Percentiles rank a stretch among this genome's conserved stretches.
Conservation (phyloP, 1,139 yeast genomes). For the Scheffersomyces titani region DNA sequence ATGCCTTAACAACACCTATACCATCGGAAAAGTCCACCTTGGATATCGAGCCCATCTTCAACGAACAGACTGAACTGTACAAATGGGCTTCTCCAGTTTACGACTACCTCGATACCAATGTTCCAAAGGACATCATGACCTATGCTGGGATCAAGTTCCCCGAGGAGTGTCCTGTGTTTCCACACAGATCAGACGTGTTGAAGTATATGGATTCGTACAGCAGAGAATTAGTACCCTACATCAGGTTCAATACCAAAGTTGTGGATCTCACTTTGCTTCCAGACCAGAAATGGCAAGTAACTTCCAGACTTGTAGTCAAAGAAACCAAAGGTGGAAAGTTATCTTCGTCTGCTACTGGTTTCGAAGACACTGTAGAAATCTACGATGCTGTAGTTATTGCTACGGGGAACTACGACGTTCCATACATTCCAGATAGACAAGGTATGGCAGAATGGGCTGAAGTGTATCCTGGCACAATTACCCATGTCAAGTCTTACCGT, state of each 20-base stretch:
- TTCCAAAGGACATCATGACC: slow-evolving; percentile 59
- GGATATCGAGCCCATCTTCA: slow-evolving; percentile 17
- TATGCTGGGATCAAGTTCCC: slow-evolving; percentile 49
- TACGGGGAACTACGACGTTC: slow-evolving; percentile 58
- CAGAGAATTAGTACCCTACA: slow-evolving; percentile 16
- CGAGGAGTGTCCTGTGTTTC: slow-evolving; percentile 45
- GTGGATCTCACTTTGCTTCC: slow-evolving; percentile 21
- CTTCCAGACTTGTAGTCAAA: slow-evolving; percentile 29
- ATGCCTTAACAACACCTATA: slow-evolving; percentile 14
- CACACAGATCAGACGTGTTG: slow-evolving; percentile 49
- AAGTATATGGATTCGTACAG: slow-evolving; percentile 45
- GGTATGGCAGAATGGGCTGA: slow-evolving; percentile 55
- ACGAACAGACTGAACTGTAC: slow-evolving; percentile 18
- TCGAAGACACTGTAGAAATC: slow-evolving; percentile 13
- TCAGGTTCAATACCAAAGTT: slow-evolving; percentile 30
- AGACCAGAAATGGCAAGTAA: slow-evolving; percentile 1
- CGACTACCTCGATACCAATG: slow-evolving; percentile 59
- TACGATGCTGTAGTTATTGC: slow-evolving; percentile 58
- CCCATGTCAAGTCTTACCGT: slow-evolving; percentile 63
- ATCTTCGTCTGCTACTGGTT: slow-evolving; percentile 4
- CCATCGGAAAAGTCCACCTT: slow-evolving; percentile 20
- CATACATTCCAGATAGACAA: slow-evolving; percentile 52
- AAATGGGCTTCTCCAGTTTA: slow-evolving; percentile 48
- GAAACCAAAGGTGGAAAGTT: slow-evolving; percentile 20
- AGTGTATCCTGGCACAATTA: slow-evolving; percentile 46